Base-by-base conservation (phyloP, 345 rosid species). In the Citrus mangshanensis region DNA sequence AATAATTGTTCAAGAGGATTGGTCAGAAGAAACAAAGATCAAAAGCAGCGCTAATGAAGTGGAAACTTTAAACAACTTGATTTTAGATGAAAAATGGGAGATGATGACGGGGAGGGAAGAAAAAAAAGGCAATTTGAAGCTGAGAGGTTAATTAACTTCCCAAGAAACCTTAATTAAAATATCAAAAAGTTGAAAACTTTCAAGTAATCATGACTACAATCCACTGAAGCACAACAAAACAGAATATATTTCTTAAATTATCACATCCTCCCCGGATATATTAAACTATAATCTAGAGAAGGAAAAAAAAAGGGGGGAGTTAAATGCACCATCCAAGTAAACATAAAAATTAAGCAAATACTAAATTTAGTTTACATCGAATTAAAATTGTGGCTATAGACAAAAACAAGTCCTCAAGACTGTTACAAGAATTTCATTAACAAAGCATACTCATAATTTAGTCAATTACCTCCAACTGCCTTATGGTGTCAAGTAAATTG, bases 401-500 rank as follows among this genome's bases (percentile, higher is more conserved):
- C 34, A 68, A 68, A 60, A 67, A 7, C 24, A 66, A 67, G 32
- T 18, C 16, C 27, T 30, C 32, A 37, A 64, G 68, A 75, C 40
- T 46, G 49, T 66, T 64, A 54, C 83, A 40, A 80, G 65, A 62
- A 67, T 51, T 38, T 10, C 34, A 12, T 65, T 24, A 9, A 32
- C 42, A 73, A 34, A 34, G 38, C 70, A 58, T 46, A 51, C 22
- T 49, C n/a, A 68, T 13, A 28, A 19, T 32, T 37, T 37, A 78
- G 75, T 37, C 35, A 28, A 70, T 88, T 88, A 96, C 99, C 98
- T 94, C 97, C 55, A 96, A 81, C 80, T 93, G 98, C 84, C 98
- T 91, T 81, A 96, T 75, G 60, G 93, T 93, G 83, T 89, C 97
- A 4, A 89, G 85, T 88, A 96, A 89, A 85, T 84, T 84, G 7